These are phyloP conservation scores for Dryas alaskensis DNA, from an alignment of 306 rosid species.

Conservation along the genomic window DNA sequence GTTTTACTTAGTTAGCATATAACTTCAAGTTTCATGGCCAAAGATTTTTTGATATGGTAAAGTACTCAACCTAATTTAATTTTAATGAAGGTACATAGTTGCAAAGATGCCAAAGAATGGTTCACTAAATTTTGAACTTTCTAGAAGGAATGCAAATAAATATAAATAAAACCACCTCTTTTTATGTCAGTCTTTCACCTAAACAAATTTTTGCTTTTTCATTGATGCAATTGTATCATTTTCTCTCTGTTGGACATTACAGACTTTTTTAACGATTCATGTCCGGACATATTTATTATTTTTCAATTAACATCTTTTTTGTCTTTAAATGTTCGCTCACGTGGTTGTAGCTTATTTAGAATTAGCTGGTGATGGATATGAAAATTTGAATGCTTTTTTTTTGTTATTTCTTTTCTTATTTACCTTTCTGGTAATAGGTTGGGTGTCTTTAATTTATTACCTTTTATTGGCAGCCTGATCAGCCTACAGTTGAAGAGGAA, in stretches of 20 bases:
- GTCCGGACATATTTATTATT: neutral
- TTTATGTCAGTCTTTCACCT: neutral
- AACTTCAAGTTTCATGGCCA: neutral
- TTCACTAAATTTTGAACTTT: neutral
- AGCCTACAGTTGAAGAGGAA: constrained; percentile 76
- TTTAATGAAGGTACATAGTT: neutral
- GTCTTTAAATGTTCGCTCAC: neutral
- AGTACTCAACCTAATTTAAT: neutral
- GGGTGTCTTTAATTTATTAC: neutral
- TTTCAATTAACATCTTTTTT: neutral
- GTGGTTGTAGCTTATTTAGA: neutral
- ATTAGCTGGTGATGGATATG: neutral
- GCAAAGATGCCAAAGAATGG: neutral
- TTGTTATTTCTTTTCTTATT: neutral
- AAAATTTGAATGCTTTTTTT: neutral
- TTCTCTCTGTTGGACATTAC: neutral
- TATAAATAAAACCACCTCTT: neutral
- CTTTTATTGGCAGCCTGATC: constrained; percentile 51
- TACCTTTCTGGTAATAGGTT: neutral
- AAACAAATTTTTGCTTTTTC: neutral
- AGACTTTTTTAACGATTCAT: too few species aligned
- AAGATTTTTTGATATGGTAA: neutral
- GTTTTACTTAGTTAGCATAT: neutral
- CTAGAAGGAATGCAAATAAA: neutral
- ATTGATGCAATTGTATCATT: neutral